Conservation (phyloP, 2,329 filamentous ascomycete species). For the Davidsoniella neocaledoniae region DNA sequence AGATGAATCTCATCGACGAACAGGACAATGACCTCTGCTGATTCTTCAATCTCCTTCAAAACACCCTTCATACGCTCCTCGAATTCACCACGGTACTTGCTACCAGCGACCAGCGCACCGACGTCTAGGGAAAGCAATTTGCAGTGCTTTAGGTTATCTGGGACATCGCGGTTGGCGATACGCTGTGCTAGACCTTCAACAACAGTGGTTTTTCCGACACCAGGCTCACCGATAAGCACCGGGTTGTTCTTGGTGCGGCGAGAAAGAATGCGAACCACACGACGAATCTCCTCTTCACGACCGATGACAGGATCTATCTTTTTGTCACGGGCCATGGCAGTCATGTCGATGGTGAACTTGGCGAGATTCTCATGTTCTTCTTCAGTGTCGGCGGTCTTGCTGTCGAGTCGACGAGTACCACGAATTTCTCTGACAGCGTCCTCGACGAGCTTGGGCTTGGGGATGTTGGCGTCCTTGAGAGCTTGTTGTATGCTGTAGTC, state of each 20-base stretch:
- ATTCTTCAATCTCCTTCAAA: slow-evolving; percentile 86
- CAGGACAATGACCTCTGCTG: slow-evolving; percentile 90
- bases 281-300: slow-evolving; percentile 84
- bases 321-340: slow-evolving; percentile 83
- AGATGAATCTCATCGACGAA: slow-evolving; percentile 99
- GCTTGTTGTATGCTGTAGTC: slow-evolving; percentile 57
- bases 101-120: slow-evolving; percentile 84
- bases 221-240: slow-evolving; percentile 90
- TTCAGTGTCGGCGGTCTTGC: slow-evolving; percentile 86
- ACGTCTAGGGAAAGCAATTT: slow-evolving; percentile 90
- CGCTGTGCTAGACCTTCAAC: slow-evolving; percentile 90
- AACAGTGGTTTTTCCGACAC: slow-evolving; percentile 96
- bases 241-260: slow-evolving; percentile 97
- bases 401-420: slow-evolving; percentile 84
- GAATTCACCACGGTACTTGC: slow-evolving; percentile 97
- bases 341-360: slow-evolving; percentile 99
- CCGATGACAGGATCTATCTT: slow-evolving; percentile 97
- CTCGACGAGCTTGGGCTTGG: slow-evolving; percentile 78
- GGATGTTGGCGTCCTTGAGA: slow-evolving; percentile 75
- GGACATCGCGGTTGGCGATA: slow-evolving; percentile 92
- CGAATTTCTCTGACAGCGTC: slow-evolving; percentile 82
- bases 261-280: slow-evolving; percentile 81
- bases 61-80: slow-evolving; percentile 99
- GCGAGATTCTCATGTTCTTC: slow-evolving; percentile 87
- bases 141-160: slow-evolving; percentile 86